Conservation (phyloP, 257 asterid species). For the Solanum commersonii region DNA sequence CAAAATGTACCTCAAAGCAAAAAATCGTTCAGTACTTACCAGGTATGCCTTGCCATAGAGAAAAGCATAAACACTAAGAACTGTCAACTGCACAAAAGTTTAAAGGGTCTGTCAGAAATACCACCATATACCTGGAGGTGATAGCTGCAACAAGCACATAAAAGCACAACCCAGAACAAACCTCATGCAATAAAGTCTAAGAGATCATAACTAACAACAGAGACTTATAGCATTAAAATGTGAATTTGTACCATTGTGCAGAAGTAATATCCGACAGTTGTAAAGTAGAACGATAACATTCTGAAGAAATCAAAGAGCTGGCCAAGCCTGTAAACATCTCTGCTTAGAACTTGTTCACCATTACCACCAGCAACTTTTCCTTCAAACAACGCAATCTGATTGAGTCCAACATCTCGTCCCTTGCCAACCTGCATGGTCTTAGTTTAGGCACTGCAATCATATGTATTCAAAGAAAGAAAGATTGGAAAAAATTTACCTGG, state of each 20-base stretch:
- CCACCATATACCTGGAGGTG: background rate
- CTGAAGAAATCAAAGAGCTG: conserved; percentile 96
- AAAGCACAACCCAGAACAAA: background rate
- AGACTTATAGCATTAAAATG: background rate
- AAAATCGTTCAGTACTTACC: conserved; percentile 40
- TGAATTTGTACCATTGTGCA: conserved; percentile 78
- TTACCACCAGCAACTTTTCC: conserved; percentile 99
- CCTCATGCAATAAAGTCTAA: background rate
- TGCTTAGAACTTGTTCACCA: conserved; percentile 97
- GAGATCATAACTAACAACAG: background rate
- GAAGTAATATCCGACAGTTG: conserved; percentile 92
- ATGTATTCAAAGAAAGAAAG: background rate
- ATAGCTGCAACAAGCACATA: background rate
- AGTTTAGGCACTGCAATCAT: conserved; percentile 10
- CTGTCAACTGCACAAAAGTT: conserved; percentile 76
- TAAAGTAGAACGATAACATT: conserved; percentile 94
- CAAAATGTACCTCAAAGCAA: background rate
- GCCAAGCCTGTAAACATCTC: conserved; percentile 96
- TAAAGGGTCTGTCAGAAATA: background rate
- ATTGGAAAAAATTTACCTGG: conserved; percentile 43
- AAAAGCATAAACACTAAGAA: conserved; percentile 74
- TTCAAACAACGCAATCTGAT: conserved; percentile 95
- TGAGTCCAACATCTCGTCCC: conserved; percentile 97
- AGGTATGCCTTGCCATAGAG: conserved; percentile 92
- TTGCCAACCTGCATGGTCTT: conserved; percentile 69